These are phyloP conservation scores for Celoporthe dispersa DNA, from an alignment of 2,329 filamentous ascomycete genomes.

Conservation along the genomic window DNA sequence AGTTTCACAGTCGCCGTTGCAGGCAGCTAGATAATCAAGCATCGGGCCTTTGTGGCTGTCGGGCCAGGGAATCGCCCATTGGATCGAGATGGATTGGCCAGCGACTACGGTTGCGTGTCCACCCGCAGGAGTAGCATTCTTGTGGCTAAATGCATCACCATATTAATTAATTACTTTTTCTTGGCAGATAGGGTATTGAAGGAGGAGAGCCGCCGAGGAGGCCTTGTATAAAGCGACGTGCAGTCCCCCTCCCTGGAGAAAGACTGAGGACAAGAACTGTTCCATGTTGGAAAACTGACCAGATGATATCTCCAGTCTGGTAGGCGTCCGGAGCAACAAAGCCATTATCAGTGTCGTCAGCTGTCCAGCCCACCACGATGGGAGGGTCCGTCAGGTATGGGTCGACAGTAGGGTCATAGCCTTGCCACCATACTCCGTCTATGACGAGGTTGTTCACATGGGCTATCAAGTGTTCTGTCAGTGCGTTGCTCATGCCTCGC, in stretches of 20 bases:
- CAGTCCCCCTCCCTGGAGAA: not conserved
- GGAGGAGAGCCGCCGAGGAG: not conserved
- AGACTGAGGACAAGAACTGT: not conserved
- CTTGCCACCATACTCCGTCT: slow-evolving; percentile 25
- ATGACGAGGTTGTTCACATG: slow-evolving; percentile 30
- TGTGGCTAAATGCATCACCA: slow-evolving; percentile 33
- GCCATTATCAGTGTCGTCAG: slow-evolving; percentile 39
- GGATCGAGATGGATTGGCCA: slow-evolving; percentile 36
- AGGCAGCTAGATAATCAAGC: slow-evolving; percentile 42
- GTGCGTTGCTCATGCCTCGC: too few relatives aligned
- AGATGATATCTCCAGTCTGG: slow-evolving; percentile 42
- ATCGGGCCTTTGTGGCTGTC: slow-evolving; percentile 37
- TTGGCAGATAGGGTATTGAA: not conserved
- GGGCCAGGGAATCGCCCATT: slow-evolving; percentile 29
- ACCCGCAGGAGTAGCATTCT: slow-evolving; percentile 37
- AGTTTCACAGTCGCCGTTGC: slow-evolving; percentile 40
- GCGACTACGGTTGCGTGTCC: slow-evolving; percentile 37
- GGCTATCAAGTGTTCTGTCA: too few relatives aligned
- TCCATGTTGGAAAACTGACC: slow-evolving; percentile 21
- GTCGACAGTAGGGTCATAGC: slow-evolving; percentile 20
- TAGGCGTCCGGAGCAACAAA: slow-evolving; percentile 44
- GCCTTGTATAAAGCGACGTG: not conserved
- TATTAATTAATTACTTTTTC: not conserved
- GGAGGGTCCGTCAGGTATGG: slow-evolving; percentile 22
- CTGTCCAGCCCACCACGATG: slow-evolving; percentile 24